Percentiles rank a stretch among this genome's conserved stretches.
phyloP scores from a whole-genome alignment of 352 stramenopile species.

The Phytophthora fragariae region DNA sequence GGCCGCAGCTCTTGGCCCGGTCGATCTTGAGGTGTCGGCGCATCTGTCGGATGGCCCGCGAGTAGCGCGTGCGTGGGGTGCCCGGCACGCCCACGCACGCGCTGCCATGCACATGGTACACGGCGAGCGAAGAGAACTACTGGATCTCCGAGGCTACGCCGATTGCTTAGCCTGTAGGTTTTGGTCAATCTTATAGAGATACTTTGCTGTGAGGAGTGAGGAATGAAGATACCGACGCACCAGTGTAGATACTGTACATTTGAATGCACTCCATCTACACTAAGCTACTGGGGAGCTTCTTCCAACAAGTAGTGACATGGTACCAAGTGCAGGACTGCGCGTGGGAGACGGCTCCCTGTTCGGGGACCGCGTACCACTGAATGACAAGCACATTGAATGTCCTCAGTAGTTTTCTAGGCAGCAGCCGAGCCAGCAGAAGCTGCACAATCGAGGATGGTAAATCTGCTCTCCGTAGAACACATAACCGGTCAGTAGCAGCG shows the following conservation, averaged over 20 bases:
- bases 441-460: slow-evolving; percentile 26
- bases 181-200: background rate
- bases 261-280: background rate
- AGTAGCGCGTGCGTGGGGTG: too few species aligned
- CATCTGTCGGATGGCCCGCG: slow-evolving; percentile 47
- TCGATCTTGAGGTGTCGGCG: slow-evolving; percentile 47
- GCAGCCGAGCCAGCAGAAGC: slow-evolving; percentile 16
- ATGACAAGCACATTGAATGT: slow-evolving; percentile 37
- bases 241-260: background rate
- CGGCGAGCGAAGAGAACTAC: slow-evolving; percentile 41
- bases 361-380: slow-evolving; percentile 24
- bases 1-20: slow-evolving; percentile 13
- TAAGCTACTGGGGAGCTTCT: slow-evolving; percentile 20
- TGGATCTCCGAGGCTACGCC: slow-evolving; percentile 37
- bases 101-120: slow-evolving; percentile 27
- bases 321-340: slow-evolving; percentile 31
- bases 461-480: slow-evolving; percentile 28
- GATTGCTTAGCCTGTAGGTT: slow-evolving; percentile 7
- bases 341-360: slow-evolving; percentile 9
- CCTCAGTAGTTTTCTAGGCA: slow-evolving; percentile 24
- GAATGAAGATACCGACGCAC: background rate
- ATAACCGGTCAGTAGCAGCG: slow-evolving; percentile 27
- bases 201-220: background rate
- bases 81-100: slow-evolving; percentile 24
- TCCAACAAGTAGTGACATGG: slow-evolving; percentile 19